Conservation (phyloP, 495 filamentous ascomycete species). For the Aspergillus heteromorphus region DNA sequence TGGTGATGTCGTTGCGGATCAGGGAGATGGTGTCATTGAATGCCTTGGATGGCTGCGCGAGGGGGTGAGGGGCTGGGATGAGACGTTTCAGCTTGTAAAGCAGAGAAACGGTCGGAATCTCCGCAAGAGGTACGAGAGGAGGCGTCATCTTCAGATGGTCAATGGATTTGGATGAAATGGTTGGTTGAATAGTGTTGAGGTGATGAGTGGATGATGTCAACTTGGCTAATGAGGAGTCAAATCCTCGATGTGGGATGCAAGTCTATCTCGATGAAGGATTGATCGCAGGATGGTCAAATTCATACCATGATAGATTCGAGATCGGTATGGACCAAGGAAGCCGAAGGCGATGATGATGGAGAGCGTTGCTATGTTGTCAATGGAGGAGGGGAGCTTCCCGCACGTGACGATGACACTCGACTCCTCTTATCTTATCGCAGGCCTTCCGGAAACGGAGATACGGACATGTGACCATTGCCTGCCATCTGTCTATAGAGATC, state of each 20-base stretch:
- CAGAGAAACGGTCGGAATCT: slow-evolving; percentile 61
- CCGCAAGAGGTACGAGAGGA: slow-evolving; percentile 27
- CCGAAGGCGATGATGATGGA: background rate
- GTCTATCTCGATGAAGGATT: background rate
- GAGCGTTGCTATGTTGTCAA: background rate
- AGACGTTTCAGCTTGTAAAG: slow-evolving; percentile 50
- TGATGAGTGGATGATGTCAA: background rate
- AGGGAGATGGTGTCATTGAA: slow-evolving; percentile 70
- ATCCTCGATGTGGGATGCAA: background rate
- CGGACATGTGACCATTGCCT: background rate
- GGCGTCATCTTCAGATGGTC: slow-evolving; percentile 7
- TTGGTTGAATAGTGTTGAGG: background rate
- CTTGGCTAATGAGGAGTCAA: background rate
- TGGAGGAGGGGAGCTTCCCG: slow-evolving; percentile 8
- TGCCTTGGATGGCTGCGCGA: slow-evolving; percentile 36
- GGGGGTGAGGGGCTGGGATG: slow-evolving; percentile 18
- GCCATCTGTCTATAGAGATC: background rate
- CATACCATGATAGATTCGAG: background rate
- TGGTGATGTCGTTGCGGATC: slow-evolving; percentile 78
- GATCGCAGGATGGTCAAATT: background rate
- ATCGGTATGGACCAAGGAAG: background rate
- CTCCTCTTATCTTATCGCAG: slow-evolving; percentile 12
- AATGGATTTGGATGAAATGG: background rate
- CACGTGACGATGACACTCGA: slow-evolving; percentile 19
- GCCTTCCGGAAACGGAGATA: background rate